Percentiles rank a stretch among this genome's conserved stretches.
phyloP scores from a whole-genome alignment of 305 asterid species.

The Lippia alba region DNA sequence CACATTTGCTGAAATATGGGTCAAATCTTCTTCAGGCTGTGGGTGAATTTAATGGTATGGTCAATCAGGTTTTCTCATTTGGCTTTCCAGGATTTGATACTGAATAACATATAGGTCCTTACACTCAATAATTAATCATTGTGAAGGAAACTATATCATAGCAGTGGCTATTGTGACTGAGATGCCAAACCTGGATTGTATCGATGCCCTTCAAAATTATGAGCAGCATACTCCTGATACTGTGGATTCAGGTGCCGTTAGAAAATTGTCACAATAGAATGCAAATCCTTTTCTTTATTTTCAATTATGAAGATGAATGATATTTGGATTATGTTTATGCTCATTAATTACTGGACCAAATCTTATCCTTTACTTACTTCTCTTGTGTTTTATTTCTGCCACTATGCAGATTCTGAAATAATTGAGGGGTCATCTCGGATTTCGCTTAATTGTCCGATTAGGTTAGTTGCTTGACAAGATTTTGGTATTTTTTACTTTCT shows the following conservation, averaged over 20 bases:
- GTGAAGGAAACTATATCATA: slow-evolving; percentile 76
- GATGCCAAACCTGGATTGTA: slow-evolving; percentile 50
- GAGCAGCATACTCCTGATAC: slow-evolving; percentile 65
- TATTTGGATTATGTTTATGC: slow-evolving; percentile 16
- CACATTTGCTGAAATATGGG: slow-evolving; percentile 74
- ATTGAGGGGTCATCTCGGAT: slow-evolving; percentile 79
- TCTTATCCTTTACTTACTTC: slow-evolving; percentile 26
- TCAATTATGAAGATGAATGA: not conserved
- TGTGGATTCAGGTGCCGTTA: slow-evolving; percentile 59
- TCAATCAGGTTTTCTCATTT: slow-evolving; percentile 23
- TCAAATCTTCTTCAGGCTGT: slow-evolving; percentile 89
- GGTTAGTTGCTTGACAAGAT: slow-evolving; percentile 40
- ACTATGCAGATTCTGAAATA: slow-evolving; percentile 67
- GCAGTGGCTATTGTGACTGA: slow-evolving; percentile 73
- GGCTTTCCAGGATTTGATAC: slow-evolving; percentile 16
- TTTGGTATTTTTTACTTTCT: slow-evolving; percentile 20
- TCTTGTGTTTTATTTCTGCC: slow-evolving; percentile 17
- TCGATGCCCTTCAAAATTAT: slow-evolving; percentile 56
- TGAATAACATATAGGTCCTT: slow-evolving; percentile 30
- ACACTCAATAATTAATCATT: slow-evolving; percentile 35
- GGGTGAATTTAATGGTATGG: slow-evolving; percentile 83
- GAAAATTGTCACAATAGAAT: not conserved
- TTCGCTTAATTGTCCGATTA: slow-evolving; percentile 82
- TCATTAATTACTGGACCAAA: slow-evolving; percentile 18
- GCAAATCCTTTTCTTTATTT: not conserved